These are phyloP conservation scores for Citrus cavaleriei DNA, from an alignment of 345 rosid genomes.

Conservation along the genomic window DNA sequence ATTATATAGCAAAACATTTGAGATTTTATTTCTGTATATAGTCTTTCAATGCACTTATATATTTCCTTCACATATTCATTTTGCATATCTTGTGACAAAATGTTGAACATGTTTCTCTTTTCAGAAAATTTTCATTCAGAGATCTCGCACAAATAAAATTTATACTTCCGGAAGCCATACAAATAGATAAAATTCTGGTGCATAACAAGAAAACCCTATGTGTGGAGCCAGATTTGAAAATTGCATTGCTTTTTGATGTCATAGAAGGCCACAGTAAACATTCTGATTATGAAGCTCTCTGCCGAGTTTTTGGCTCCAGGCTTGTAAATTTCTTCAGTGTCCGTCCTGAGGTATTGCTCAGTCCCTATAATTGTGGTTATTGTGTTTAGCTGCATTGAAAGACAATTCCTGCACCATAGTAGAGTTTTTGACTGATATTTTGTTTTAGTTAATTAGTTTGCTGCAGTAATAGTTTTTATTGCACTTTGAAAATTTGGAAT, in stretches of 20 bases:
- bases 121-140: constrained; percentile 32
- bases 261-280: constrained; percentile 31
- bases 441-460: neutral
- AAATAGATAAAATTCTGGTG: constrained; percentile 37
- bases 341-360: constrained; percentile 43
- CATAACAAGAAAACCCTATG: constrained; percentile 42
- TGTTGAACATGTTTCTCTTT: neutral
- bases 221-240: constrained; percentile 42
- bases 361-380: neutral
- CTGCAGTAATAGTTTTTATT: neutral
- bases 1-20: neutral
- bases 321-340: constrained; percentile 25
- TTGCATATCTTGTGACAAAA: neutral
- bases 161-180: constrained; percentile 44
- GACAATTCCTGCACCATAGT: neutral
- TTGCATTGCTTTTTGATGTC: constrained; percentile 30
- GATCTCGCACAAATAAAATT: constrained; percentile 50
- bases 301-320: constrained; percentile 29
- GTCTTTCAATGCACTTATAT: no score
- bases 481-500: neutral
- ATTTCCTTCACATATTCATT: neutral
- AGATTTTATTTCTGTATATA: neutral
- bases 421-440: neutral
- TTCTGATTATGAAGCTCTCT: constrained; percentile 36
- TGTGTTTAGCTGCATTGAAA: neutral